These are phyloP conservation scores for Fusarium verrucosum DNA, from an alignment of 2,329 filamentous ascomycete genomes.

Conservation along the genomic window DNA sequence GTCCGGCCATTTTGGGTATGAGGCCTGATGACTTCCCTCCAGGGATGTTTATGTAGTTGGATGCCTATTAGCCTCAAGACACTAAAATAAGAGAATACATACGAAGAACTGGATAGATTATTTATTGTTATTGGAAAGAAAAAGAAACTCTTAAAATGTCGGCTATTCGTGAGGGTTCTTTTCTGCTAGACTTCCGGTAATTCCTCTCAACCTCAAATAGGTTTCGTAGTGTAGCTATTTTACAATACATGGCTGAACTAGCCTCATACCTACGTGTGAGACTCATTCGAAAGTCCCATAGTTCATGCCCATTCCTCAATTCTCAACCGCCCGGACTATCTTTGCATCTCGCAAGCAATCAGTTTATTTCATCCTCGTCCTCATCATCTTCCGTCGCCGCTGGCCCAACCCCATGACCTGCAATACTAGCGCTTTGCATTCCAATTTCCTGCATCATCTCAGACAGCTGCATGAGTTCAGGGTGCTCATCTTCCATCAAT, in stretches of 20 bases:
- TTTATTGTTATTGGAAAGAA: no score
- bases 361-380: neutral
- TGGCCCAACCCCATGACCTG: no score
- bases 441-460: neutral
- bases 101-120: neutral
- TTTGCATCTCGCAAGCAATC: neutral
- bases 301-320: neutral
- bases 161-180: neutral
- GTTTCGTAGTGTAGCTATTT: neutral
- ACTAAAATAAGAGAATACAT: neutral
- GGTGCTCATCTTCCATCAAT: neutral
- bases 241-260: neutral
- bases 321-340: no score
- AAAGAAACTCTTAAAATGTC: neutral
- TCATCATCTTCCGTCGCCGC: no score
- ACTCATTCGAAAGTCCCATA: neutral
- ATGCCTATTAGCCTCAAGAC: neutral
- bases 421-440: neutral
- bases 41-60: neutral
- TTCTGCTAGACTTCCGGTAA: neutral
- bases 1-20: neutral
- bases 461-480: neutral
- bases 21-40: neutral
- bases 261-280: neutral
- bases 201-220: neutral